These are phyloP conservation scores for Gossypium gossypioides DNA, from an alignment of 441 rosid genomes.

Conservation along the genomic window DNA sequence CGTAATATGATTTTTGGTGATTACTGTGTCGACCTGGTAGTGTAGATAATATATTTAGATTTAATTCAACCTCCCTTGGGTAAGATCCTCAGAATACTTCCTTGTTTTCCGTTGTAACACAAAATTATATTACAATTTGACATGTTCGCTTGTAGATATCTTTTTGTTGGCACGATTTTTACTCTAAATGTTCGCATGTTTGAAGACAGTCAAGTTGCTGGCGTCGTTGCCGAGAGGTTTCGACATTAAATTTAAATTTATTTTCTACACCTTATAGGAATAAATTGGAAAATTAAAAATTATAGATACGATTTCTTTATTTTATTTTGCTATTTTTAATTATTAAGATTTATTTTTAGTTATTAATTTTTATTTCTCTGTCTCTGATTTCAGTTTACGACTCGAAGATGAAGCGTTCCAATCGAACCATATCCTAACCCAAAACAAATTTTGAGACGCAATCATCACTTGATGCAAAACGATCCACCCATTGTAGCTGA, in stretches of 20 bases:
- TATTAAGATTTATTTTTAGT: background rate
- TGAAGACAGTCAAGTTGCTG: background rate
- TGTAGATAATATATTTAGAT: background rate
- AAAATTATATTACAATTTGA: too few species aligned
- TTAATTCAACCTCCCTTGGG: background rate
- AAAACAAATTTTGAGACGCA: too few species aligned
- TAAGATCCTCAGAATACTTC: background rate
- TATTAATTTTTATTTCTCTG: too few species aligned
- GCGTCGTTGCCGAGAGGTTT: background rate
- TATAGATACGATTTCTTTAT: too few species aligned
- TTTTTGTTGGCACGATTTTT: background rate
- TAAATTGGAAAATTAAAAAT: background rate
- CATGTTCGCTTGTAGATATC: too few species aligned
- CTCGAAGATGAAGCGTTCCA: background rate
- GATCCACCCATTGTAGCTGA: background rate
- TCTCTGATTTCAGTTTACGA: background rate
- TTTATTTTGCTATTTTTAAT: too few species aligned
- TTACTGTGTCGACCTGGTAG: too few species aligned
- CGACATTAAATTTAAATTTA: background rate
- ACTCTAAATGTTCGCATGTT: background rate
- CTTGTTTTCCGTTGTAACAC: too few species aligned
- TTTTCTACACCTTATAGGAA: background rate
- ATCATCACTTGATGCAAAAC: background rate
- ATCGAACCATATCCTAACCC: background rate
- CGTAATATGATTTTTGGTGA: too few species aligned